Evolutionary conservation across 345 rosid genomes (phyloP), one percentile per base, ranked within the genome.

Genomic region (Citrus reticulata): DNA sequence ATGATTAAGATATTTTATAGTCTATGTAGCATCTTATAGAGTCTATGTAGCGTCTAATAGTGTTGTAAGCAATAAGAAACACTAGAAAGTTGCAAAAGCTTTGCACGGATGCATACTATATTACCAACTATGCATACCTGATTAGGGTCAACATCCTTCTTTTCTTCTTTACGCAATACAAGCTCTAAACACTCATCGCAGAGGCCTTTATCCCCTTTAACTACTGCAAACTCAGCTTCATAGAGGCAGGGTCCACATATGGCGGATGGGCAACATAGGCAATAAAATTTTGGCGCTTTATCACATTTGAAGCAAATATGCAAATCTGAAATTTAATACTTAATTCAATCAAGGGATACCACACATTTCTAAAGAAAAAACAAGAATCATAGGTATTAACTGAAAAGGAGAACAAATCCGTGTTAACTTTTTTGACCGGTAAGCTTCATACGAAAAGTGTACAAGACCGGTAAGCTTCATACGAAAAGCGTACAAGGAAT

Each of bases 181-280:
- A 89, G 86, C 39, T 78, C 79, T 79, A 83, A 80, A 66, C 93
- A 90, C 34, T 65, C 34, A 63, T 62, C 29, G 73, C 92, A 90
- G 27, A 88, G 76, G 60, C 92, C 93, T 35, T 61, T 65, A 29
- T 73, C 55, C 73, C 68, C 71, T 76, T 57, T 83, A 59, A 85
- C 60, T 20, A 79, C 19, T 3, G 58, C 84, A 69, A 90, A 88
- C 20, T 77, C 80, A 39, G 76, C 62, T 73, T 64, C 84, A 59
- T 64, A 74, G 40, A 75, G 66, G 77, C 92, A 90, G 65, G 73
- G 39, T 30, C 89, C 82, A 27, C 93, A 90, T 40, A 87, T 77
- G 35, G 88, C 90, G 5, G 39, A 78, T 61, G 89, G 88, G 76
- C 93, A 90, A 77, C 86, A 84, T 40, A 86, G 85, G 89, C 93